Evolutionary conservation across 345 rosid species (phyloP).

Genomic region (Geranium rotundifolium): DNA sequence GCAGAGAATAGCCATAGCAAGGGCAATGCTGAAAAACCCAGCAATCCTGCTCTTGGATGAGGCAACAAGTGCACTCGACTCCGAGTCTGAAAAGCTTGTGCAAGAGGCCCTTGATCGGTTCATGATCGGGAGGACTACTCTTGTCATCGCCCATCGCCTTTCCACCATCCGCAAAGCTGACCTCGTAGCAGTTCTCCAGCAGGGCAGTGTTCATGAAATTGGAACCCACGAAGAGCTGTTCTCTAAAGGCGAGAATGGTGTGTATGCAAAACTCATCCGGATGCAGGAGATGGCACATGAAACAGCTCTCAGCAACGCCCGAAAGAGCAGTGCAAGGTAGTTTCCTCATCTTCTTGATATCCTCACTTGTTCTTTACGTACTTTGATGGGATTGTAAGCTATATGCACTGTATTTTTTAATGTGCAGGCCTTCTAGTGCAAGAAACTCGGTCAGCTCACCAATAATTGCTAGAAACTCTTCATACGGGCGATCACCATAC

Average conservation of each 20-base stretch:
- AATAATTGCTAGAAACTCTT: conserved; percentile 82
- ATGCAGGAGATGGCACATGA: conserved; percentile 98
- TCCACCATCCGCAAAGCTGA: conserved; percentile 97
- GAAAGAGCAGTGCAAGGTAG: conserved; percentile 97
- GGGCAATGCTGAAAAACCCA: conserved; percentile 96
- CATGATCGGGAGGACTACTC: conserved; percentile 98
- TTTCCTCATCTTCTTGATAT: not conserved
- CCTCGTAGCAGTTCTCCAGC: conserved; percentile 92
- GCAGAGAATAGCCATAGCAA: conserved; percentile 92
- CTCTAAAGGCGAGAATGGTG: conserved; percentile 79
- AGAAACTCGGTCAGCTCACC: conserved; percentile 98
- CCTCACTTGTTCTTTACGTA: not conserved
- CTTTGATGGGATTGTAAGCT: not conserved
- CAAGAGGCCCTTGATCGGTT: conserved; percentile 96
- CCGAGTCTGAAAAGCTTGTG: conserved; percentile 92
- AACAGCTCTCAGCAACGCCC: conserved; percentile 80
- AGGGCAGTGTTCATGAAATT: conserved; percentile 83
- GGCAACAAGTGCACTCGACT: conserved; percentile 95
- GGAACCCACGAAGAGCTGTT: conserved; percentile 91
- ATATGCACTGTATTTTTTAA: conserved; percentile 7
- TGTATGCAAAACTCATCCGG: conserved; percentile 78
- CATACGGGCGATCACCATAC: conserved; percentile 93
- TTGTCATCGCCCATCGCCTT: conserved; percentile 91
- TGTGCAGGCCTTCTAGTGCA: conserved; percentile 90
- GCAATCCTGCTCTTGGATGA: conserved; percentile 87